A percentile compares a stretch with the other conserved stretches of the same genome.
phyloP scores from a whole-genome alignment of 179 eudicot genomes.

The Pouteria campechiana region DNA sequence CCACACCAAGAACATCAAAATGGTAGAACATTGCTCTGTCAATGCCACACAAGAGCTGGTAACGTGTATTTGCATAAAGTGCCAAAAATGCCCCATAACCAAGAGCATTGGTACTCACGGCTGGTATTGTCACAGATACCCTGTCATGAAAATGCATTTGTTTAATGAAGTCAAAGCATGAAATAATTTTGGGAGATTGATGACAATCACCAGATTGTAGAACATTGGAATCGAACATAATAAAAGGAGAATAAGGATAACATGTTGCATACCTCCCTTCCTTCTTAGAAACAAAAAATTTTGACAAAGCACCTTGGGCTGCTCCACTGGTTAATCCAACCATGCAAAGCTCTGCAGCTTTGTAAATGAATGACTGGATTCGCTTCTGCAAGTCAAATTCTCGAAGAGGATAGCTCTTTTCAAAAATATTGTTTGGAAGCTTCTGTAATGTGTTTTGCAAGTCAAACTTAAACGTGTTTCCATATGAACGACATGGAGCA shows the following conservation, averaged over 20 bases:
- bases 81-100: slow-evolving; percentile 94
- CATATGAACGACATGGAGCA: slow-evolving; percentile 98
- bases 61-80: slow-evolving; percentile 68
- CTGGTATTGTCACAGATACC: slow-evolving; percentile 70
- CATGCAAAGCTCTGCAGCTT: slow-evolving; percentile 84
- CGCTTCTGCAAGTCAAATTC: slow-evolving; percentile 88
- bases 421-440: slow-evolving; percentile 91
- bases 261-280: slow-evolving; percentile 52
- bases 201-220: not conserved
- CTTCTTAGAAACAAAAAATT: slow-evolving; percentile 55
- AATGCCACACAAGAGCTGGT: slow-evolving; percentile 77
- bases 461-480: slow-evolving; percentile 75
- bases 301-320: slow-evolving; percentile 71
- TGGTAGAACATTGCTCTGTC: slow-evolving; percentile 59
- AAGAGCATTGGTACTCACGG: slow-evolving; percentile 70
- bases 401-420: slow-evolving; percentile 74
- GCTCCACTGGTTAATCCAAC: slow-evolving; percentile 82
- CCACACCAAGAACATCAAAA: slow-evolving; percentile 80
- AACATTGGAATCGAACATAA: not conserved
- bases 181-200: not conserved
- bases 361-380: slow-evolving; percentile 78
- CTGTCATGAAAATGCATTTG: too few species aligned
- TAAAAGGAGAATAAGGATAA: not conserved
- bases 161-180: not conserved
- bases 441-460: slow-evolving; percentile 88